A percentile compares a stretch with the other conserved stretches of the same genome.
Conservation (phyloP, 352 stramenopile genomes). For the Saprolegnia diclina region DNA sequence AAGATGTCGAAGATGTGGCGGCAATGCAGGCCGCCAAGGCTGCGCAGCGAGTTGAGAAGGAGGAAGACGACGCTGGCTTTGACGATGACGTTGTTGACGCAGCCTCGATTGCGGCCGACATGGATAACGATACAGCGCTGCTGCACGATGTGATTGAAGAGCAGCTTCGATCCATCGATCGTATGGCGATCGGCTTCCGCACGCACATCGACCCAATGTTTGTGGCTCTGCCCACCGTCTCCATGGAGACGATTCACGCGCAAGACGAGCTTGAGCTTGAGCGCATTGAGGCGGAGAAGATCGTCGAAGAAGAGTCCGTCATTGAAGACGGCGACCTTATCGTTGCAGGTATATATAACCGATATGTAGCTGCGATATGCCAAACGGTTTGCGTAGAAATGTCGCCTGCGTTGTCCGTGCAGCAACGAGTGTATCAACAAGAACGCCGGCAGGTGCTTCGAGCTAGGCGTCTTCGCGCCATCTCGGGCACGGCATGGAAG, state of each 20-base stretch:
- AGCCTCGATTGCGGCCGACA: constrained; percentile 60
- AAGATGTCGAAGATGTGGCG: constrained; percentile 94
- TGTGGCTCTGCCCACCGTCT: not conserved
- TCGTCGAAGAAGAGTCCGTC: constrained; percentile 47
- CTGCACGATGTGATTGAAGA: not conserved
- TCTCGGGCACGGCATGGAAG: constrained; percentile 57
- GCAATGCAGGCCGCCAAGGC: constrained; percentile 78
- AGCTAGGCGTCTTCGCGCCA: constrained; percentile 43
- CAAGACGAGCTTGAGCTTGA: constrained; percentile 84
- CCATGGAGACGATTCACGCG: constrained; percentile 24
- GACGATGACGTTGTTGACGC: constrained; percentile 33
- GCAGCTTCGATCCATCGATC: constrained; percentile 24
- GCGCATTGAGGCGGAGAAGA: constrained; percentile 55
- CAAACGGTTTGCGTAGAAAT: constrained; percentile 8
- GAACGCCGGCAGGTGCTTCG: constrained; percentile 54
- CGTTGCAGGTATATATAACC: constrained; percentile 36
- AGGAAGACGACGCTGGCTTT: constrained; percentile 11
- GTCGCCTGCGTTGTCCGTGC: not conserved
- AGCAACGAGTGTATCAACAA: constrained; percentile 44
- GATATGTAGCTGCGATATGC: not conserved
- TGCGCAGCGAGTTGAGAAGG: constrained; percentile 8
- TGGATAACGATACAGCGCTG: constrained; percentile 24
- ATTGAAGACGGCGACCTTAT: constrained; percentile 71
- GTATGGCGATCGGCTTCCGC: not conserved
- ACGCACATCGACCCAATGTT: constrained; percentile 10